These are phyloP conservation scores for Ophiosphaerella korrae DNA, from an alignment of 2,329 filamentous ascomycete genomes.

Conservation along the genomic window DNA sequence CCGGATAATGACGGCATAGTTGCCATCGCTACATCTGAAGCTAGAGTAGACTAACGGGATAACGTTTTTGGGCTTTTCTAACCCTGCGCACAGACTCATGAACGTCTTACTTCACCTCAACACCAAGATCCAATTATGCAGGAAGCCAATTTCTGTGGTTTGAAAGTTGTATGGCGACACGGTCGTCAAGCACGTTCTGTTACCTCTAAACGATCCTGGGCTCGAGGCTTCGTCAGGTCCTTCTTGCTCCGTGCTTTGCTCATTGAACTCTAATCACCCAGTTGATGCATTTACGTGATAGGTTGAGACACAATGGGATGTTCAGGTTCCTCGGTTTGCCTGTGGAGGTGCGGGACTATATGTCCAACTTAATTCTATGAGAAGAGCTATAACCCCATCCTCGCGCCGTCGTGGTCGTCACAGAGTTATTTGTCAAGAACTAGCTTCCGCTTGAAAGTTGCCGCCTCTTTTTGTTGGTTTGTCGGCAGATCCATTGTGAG, in stretches of 20 bases:
- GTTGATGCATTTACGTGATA: slow-evolving; percentile 2
- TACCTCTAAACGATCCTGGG: too few species aligned
- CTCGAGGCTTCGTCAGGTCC: too few species aligned
- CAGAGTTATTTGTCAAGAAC: slow-evolving; percentile 32
- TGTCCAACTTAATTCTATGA: slow-evolving; percentile 33
- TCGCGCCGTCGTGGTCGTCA: slow-evolving; percentile 38
- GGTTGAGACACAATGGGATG: slow-evolving; percentile 14
- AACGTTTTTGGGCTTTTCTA: not conserved
- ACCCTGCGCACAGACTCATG: too few species aligned
- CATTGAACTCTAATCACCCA: slow-evolving; percentile 1
- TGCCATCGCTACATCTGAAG: not conserved
- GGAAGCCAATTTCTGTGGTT: too few species aligned
- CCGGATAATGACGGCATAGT: too few species aligned
- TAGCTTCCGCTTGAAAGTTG: slow-evolving; percentile 35
- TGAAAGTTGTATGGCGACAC: too few species aligned
- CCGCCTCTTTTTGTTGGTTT: slow-evolving; percentile 31
- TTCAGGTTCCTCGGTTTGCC: slow-evolving; percentile 38
- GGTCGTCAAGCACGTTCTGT: too few species aligned
- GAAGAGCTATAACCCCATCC: slow-evolving; percentile 27
- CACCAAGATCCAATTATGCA: too few species aligned
- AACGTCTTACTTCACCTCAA: too few species aligned
- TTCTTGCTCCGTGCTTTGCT: too few species aligned
- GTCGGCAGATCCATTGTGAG: slow-evolving; percentile 30
- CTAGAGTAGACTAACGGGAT: too few species aligned
- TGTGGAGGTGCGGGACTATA: slow-evolving; percentile 34